phyloP scores from a whole-genome alignment of 441 rosid species.

The Jatropha multifida region DNA sequence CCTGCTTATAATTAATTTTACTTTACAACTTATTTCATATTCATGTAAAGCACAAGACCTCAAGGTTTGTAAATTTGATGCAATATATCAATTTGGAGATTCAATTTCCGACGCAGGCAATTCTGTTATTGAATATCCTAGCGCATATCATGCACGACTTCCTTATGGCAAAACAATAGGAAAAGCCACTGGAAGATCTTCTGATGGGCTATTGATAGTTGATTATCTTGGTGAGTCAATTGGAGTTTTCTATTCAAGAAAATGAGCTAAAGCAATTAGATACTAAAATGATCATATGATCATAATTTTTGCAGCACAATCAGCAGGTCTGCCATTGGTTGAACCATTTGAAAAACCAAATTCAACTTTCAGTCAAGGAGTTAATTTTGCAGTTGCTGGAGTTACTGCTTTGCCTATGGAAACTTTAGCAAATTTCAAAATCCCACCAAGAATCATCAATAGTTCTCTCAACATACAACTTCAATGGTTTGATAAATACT shows the following conservation, averaged over 20 bases:
- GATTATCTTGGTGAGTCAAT: constrained; percentile 30
- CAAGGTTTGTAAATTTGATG: constrained; percentile 22
- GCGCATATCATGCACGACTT: background rate
- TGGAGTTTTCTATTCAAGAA: too few species aligned
- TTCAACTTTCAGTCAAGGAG: background rate
- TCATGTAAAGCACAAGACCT: constrained; percentile 7
- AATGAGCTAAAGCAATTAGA: too few species aligned
- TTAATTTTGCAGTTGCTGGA: constrained; percentile 17
- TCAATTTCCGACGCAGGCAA: constrained; percentile 28
- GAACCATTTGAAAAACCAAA: constrained; percentile 2
- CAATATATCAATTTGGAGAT: constrained; percentile 35
- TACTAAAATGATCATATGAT: too few species aligned
- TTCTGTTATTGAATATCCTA: constrained; percentile 16
- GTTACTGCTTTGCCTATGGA: background rate
- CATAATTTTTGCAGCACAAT: constrained; percentile 13
- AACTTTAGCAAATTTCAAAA: background rate
- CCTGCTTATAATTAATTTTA: background rate
- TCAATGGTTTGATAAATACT: constrained; percentile 7
- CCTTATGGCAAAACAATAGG: constrained; percentile 28
- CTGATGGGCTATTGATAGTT: constrained; percentile 30
- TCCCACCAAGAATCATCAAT: background rate
- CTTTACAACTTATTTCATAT: background rate
- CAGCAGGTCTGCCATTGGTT: constrained; percentile 18
- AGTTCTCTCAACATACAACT: constrained; percentile 15
- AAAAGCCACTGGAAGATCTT: constrained; percentile 29